phyloP scores from a whole-genome alignment of 257 asterid genomes.

The Voacanga thouarsii region DNA sequence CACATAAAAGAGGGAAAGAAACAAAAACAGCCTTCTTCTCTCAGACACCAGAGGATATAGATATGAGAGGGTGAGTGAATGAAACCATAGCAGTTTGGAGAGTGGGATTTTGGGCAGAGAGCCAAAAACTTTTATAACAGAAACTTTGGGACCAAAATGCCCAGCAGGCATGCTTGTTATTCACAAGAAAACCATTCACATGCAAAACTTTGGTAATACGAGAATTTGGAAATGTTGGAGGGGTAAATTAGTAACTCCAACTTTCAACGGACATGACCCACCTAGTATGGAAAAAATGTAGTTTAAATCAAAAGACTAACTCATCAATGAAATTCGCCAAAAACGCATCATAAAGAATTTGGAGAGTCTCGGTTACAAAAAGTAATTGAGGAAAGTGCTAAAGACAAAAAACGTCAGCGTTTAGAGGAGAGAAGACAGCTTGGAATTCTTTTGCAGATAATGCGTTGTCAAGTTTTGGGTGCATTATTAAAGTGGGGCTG shows the following conservation, averaged over 20 bases:
- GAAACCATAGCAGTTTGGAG: not conserved
- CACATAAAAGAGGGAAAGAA: not conserved
- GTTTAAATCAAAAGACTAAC: not conserved
- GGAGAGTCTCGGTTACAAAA: not conserved
- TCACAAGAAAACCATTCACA: conserved; percentile 6
- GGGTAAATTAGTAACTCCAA: conserved; percentile 12
- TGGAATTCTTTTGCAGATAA: not conserved
- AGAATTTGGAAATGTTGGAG: not conserved
- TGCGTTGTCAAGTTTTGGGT: conserved; percentile 22
- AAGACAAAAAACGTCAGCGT: not conserved
- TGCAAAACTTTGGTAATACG: conserved; percentile 6
- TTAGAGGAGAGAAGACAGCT: not conserved
- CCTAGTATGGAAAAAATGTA: not conserved
- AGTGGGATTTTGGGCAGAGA: conserved; percentile 54
- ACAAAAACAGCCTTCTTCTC: not conserved
- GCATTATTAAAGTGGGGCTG: not conserved
- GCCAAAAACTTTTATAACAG: conserved; percentile 28
- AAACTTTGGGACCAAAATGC: conserved; percentile 16
- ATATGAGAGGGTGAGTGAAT: too few species aligned
- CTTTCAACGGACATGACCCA: conserved; percentile 12
- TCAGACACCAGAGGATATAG: not conserved
- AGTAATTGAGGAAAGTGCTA: not conserved
- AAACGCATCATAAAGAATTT: not conserved
- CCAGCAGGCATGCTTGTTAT: not conserved
- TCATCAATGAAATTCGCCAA: not conserved